Evolutionary conservation across 208 protist species (phyloP), one percentile per base, ranked within the genome.

Genomic region (Strigomonas galati): DNA sequence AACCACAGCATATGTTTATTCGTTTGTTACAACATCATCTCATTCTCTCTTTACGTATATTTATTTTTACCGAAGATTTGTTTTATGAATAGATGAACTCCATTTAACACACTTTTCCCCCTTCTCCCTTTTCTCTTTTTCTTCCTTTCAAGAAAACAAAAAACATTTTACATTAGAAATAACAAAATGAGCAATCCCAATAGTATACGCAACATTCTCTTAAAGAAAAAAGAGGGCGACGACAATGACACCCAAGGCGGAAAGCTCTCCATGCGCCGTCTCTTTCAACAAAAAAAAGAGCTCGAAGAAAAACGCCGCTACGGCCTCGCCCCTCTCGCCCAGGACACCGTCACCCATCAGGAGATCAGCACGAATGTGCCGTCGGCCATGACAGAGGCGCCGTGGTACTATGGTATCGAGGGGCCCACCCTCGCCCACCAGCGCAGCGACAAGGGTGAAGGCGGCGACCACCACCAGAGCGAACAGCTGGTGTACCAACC

Each of bases 311-410:
- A 92, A 69, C 82, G 89, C 17, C 88, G 90, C 62, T 94, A 89
- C 54, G 87, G 87, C 24, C 78, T 94, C 17, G 89, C 92, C 0
- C 92, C 92, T 0, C 81, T 95, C 35, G 82, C 80, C 10, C 82
- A 92, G 30, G 92, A 97, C 58, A 75, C 79, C 19, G 78, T 91
- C 27, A 87, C 81, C 24, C 78, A 89, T 27, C 66, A 85, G 27
- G 90, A 94, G 65, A 97, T 97, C 65, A 99, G 99, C 87, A 98
- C 99, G 27, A 99, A 99, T 78, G 98, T 99, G 24, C 98, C 99
- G 9, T 83, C 99, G 74, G 98, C 96, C 63, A 99, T 99, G 59
- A 76, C 93, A 1, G 78, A 98, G 43, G 97, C 97, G n/a, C 98
- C 98, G 67, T 98, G 98, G 96, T 99, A 97, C 71, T 93, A 98